These are phyloP conservation scores for Tilletia walkeri DNA, from an alignment of 1,284 basidiomycete species.

Conservation along the genomic window DNA sequence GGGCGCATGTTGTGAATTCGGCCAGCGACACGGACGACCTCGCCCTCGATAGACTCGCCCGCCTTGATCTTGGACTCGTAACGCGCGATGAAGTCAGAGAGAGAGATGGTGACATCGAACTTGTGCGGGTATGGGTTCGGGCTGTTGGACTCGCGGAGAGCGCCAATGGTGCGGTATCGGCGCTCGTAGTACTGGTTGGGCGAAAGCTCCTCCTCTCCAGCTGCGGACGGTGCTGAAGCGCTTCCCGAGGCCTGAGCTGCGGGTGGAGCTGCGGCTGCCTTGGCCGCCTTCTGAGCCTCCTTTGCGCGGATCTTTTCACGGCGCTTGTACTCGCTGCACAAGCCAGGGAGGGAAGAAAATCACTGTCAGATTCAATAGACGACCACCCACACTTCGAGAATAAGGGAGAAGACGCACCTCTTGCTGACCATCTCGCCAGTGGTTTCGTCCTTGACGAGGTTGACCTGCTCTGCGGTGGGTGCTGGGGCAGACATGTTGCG, in stretches of 20 bases:
- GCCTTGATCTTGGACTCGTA: conserved; percentile 65
- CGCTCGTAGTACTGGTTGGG: conserved; percentile 89
- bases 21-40: conserved; percentile 70
- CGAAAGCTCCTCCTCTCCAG: conserved; percentile 39
- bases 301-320: conserved; percentile 66
- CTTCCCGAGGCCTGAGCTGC: conserved; percentile 21
- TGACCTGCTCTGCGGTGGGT: conserved; percentile 24
- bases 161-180: conserved; percentile 80
- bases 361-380: background rate
- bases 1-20: conserved; percentile 86
- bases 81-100: conserved; percentile 72
- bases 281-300: conserved; percentile 79
- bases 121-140: conserved; percentile 97
- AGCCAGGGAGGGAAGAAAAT: background rate
- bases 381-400: no score
- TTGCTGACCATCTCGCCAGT: conserved; percentile 56
- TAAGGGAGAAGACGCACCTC: conserved; percentile 29
- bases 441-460: conserved; percentile 49
- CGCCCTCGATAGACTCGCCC: conserved; percentile 46
- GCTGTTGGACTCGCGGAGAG: conserved; percentile 76
- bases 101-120: conserved; percentile 83
- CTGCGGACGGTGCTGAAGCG: conserved; percentile 28
- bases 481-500: conserved; percentile 13
- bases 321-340: conserved; percentile 41
- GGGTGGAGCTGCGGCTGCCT: conserved; percentile 56